A percentile compares a stretch with the other conserved stretches of the same genome.
Evolutionary conservation across 768 basidiomycete genomes (phyloP).

Genomic region (Dentipellis fragilis): DNA sequence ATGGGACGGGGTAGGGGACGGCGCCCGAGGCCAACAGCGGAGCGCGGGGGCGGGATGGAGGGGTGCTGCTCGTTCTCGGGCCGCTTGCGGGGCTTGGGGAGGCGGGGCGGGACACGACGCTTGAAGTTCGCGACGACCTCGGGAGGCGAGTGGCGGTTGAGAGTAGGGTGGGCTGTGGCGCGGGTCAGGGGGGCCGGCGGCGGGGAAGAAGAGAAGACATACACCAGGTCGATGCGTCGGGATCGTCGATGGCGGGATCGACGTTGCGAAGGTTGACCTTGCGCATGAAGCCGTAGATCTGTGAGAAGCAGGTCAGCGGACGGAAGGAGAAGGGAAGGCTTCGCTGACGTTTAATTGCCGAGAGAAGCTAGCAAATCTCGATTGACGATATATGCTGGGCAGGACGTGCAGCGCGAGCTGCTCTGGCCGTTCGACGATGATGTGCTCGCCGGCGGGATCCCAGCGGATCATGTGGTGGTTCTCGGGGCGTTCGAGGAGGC

Average conservation of each 20-base stretch:
- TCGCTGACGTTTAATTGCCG: constrained; percentile 80
- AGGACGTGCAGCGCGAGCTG: constrained; percentile 91
- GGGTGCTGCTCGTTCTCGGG: constrained; percentile 54
- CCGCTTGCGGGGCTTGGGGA: constrained; percentile 80
- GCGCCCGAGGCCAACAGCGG: constrained; percentile 63
- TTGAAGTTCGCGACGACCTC: constrained; percentile 93
- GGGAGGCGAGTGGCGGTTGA: constrained; percentile 82
- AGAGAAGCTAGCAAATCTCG: constrained; percentile 94
- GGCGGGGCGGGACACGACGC: constrained; percentile 87
- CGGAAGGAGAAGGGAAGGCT: constrained; percentile 8
- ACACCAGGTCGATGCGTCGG: constrained; percentile 97
- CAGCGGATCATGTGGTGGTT: constrained; percentile 97
- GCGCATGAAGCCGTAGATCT: constrained; percentile 99
- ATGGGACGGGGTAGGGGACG: constrained; percentile 56
- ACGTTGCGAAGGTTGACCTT: constrained; percentile 94
- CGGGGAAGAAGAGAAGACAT: constrained; percentile 27
- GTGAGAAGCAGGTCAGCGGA: constrained; percentile 15
- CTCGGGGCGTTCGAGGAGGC: constrained; percentile 82
- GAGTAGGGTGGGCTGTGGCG: constrained; percentile 71
- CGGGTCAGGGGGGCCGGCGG: constrained; percentile 9
- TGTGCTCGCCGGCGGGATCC: constrained; percentile 88
- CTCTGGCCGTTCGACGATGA: constrained; percentile 90
- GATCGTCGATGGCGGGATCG: constrained; percentile 90
- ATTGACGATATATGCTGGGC: constrained; percentile 91
- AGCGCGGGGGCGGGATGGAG: constrained; percentile 64